Percentiles rank a stretch among this genome's conserved stretches.
phyloP scores from a whole-genome alignment of 495 filamentous ascomycete species.

The Penicillium flavigenum region DNA sequence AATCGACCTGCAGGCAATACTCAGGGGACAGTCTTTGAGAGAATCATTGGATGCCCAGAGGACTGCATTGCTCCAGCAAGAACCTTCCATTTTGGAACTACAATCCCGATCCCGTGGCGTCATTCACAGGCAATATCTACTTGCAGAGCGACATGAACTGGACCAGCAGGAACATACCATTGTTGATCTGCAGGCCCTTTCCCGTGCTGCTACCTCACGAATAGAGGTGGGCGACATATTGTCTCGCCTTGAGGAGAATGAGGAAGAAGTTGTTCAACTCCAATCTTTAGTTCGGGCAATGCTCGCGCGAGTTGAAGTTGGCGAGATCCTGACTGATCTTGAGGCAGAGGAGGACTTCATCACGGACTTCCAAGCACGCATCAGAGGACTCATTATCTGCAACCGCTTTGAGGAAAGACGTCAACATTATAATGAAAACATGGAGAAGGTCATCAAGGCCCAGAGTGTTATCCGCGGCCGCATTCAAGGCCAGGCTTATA shows the following conservation, averaged over 20 bases:
- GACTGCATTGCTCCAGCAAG: constrained; percentile 34
- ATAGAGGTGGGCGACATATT: constrained; percentile 70
- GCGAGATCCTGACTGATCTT: constrained; percentile 66
- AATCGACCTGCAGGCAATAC: constrained; percentile 35
- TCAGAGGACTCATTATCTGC: constrained; percentile 72
- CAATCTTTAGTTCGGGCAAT: constrained; percentile 78
- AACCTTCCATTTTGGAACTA: constrained; percentile 39
- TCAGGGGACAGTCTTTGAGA: constrained; percentile 37
- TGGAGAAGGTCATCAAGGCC: constrained; percentile 98
- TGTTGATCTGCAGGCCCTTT: constrained; percentile 65
- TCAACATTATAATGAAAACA: constrained; percentile 88
- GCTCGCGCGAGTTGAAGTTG: constrained; percentile 70
- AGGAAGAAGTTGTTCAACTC: constrained; percentile 66
- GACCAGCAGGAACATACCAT: constrained; percentile 57
- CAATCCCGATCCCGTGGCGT: constrained; percentile 50
- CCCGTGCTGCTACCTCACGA: constrained; percentile 73
- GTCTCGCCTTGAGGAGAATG: constrained; percentile 72
- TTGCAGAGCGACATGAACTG: constrained; percentile 56
- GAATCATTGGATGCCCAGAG: constrained; percentile 35
- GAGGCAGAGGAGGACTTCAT: constrained; percentile 78
- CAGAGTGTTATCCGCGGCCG: constrained; percentile 93
- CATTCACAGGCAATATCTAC: constrained; percentile 42
- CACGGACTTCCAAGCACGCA: constrained; percentile 70
- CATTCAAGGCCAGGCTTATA: constrained; percentile 96
- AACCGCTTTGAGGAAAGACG: constrained; percentile 77